Conservation (phyloP, 2,329 filamentous ascomycete species). For the Raffaelea albimanens region DNA sequence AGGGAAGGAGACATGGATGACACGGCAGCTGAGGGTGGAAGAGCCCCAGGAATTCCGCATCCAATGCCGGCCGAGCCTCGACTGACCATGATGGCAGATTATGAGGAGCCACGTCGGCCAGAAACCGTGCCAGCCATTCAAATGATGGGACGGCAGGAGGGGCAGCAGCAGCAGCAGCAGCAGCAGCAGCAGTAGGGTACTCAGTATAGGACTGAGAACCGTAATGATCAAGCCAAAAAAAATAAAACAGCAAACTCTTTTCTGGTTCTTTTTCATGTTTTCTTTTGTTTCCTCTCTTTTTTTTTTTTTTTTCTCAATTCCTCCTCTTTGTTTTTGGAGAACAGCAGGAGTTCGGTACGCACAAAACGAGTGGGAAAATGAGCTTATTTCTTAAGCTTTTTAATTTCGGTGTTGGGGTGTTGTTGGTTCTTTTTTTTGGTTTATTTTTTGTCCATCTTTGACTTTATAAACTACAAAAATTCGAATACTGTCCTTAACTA, state of each 20-base stretch:
- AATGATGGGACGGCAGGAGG: not conserved
- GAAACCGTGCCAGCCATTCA: conserved; percentile 17
- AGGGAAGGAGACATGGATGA: conserved; percentile 2
- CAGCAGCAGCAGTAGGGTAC: not conserved
- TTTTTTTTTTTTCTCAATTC: not conserved
- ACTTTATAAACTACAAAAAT: too few relatives aligned
- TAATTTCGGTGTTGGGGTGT: not conserved
- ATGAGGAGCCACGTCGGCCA: conserved; percentile 34
- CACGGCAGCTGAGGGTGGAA: conserved; percentile 15
- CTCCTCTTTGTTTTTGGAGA: not conserved
- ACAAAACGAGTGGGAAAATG: not conserved
- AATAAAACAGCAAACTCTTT: too few relatives aligned
- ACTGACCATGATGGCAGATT: conserved; percentile 41
- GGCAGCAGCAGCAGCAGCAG: not conserved
- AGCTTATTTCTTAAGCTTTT: not conserved
- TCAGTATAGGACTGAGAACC: too few relatives aligned
- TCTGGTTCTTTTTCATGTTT: not conserved
- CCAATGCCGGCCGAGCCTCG: conserved; percentile 34
- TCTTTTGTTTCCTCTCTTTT: not conserved
- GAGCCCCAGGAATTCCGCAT: conserved; percentile 19
- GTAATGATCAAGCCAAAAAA: too few relatives aligned
- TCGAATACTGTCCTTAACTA: too few relatives aligned
- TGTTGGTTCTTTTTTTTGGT: not conserved
- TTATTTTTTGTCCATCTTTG: not conserved
- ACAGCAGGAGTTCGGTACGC: not conserved